A percentile compares a stretch with the other conserved stretches of the same genome.
Conservation (phyloP, 2,329 filamentous ascomycete species). For the Myriosclerotinia curreyana region DNA sequence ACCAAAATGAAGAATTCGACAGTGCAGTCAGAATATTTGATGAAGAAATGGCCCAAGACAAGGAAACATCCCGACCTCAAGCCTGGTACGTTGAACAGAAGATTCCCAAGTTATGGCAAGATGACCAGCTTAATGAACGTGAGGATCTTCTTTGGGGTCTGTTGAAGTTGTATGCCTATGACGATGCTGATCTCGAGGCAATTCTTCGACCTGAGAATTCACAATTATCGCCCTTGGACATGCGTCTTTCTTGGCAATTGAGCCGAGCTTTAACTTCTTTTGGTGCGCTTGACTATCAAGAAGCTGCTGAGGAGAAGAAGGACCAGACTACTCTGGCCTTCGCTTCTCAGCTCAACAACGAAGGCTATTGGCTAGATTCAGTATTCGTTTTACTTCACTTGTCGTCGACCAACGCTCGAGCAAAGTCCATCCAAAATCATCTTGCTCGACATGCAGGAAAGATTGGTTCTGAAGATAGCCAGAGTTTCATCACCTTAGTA, state of each 20-base stretch:
- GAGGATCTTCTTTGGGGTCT: conserved; percentile 87
- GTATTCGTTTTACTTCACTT: conserved; percentile 77
- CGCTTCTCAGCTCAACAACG: conserved; percentile 58
- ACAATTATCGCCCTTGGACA: conserved; percentile 70
- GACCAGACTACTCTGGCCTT: conserved; percentile 67
- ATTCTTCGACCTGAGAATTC: conserved; percentile 74
- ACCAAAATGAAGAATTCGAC: conserved; percentile 64
- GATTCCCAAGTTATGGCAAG: conserved; percentile 57
- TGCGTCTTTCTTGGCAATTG: conserved; percentile 81
- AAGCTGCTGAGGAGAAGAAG: conserved; percentile 55
- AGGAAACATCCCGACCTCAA: conserved; percentile 66
- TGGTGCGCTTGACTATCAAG: conserved; percentile 52
- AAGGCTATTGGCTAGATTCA: conserved; percentile 66
- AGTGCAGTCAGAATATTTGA: conserved; percentile 71
- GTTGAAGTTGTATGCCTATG: conserved; percentile 72
- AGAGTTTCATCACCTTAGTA: conserved; percentile 57
- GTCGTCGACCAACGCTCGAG: conserved; percentile 59
- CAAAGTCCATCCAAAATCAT: conserved; percentile 67
- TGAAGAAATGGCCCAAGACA: conserved; percentile 67
- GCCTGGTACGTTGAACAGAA: conserved; percentile 66
- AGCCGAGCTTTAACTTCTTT: conserved; percentile 60
- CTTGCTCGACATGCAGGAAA: conserved; percentile 67
- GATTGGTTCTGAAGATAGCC: conserved; percentile 58
- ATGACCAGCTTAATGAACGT: conserved; percentile 54
- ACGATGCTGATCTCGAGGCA: conserved; percentile 61